Conservation (phyloP, 257 asterid genomes). For the Rehmannia glutinosa region DNA sequence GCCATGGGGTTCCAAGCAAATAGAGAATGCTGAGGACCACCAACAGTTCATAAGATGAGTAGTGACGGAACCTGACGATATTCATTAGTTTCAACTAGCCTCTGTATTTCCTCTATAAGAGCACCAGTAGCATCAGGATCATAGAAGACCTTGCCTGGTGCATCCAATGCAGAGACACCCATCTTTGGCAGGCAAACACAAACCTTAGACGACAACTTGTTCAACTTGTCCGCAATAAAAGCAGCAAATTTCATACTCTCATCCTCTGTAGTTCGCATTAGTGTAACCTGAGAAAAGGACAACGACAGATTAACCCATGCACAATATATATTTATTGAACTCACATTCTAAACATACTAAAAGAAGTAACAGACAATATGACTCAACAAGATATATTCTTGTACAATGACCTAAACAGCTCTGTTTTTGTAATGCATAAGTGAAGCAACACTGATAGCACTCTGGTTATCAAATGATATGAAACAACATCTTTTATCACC, state of each 20-base stretch:
- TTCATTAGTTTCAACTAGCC: conserved; percentile 52
- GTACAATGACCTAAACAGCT: not conserved
- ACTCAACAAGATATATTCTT: not conserved
- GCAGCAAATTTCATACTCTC: conserved; percentile 79
- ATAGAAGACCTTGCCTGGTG: conserved; percentile 72
- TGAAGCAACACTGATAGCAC: not conserved
- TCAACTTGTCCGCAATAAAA: conserved; percentile 81
- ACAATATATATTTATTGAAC: not conserved
- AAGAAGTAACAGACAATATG: not conserved
- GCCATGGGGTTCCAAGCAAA: conserved; percentile 7
- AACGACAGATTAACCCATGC: not conserved
- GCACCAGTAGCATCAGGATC: conserved; percentile 76
- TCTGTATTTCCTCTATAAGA: conserved; percentile 62
- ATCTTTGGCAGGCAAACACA: conserved; percentile 78
- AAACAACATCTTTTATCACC: not conserved
- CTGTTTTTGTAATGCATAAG: not conserved
- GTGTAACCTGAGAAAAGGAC: conserved; percentile 55
- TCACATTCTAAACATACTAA: not conserved
- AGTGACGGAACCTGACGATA: conserved; percentile 60
- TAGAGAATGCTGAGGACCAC: not conserved
- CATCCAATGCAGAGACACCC: conserved; percentile 92
- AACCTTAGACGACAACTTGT: conserved; percentile 65
- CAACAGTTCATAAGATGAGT: conserved; percentile 16
- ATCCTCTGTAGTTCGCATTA: conserved; percentile 80
- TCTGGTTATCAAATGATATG: conserved; percentile 8